A percentile compares a stretch with the other conserved stretches of the same genome.
These are phyloP conservation scores for Colletotrichum orchidophilum DNA, from an alignment of 2,329 filamentous ascomycete species.

Conservation along the genomic window DNA sequence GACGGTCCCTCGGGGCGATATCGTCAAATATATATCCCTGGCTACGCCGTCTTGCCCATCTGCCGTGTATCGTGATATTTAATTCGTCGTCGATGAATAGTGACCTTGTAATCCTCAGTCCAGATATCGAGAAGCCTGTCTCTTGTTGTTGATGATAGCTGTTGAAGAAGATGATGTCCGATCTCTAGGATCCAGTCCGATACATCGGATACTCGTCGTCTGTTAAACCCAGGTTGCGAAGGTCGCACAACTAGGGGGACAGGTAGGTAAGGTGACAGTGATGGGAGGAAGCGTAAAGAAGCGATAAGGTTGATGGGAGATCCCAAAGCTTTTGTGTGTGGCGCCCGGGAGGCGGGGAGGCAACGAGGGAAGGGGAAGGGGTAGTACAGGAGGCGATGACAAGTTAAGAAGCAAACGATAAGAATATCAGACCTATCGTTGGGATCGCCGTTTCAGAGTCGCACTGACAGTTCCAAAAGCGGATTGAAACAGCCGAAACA, in stretches of 20 bases:
- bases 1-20: slow-evolving; percentile 19
- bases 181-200: slow-evolving; percentile 34
- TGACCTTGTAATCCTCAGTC: not conserved
- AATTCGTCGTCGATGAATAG: not conserved
- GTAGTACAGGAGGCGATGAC: slow-evolving; percentile 29
- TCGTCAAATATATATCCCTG: not conserved
- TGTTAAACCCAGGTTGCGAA: slow-evolving; percentile 28
- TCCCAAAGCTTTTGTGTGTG: slow-evolving; percentile 34
- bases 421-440: slow-evolving; percentile 44
- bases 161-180: slow-evolving; percentile 10
- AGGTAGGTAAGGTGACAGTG: slow-evolving; percentile 24
- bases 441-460: slow-evolving; percentile 51
- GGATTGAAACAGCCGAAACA: slow-evolving; percentile 53
- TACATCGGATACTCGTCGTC: slow-evolving; percentile 32
- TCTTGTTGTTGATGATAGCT: not conserved
- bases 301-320: slow-evolving; percentile 33
- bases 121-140: not conserved
- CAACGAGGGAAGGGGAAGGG: slow-evolving; percentile 20
- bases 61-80: not conserved
- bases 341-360: slow-evolving; percentile 28
- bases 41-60: not conserved
- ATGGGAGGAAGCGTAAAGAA: slow-evolving; percentile 3
- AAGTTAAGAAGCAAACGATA: slow-evolving; percentile 36
- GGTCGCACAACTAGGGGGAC: slow-evolving; percentile 28
- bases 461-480: slow-evolving; percentile 46